Evolutionary conservation across 257 asterid species (phyloP), one percentile per base, ranked within the genome.

Genomic region (Agastache rugosa): DNA sequence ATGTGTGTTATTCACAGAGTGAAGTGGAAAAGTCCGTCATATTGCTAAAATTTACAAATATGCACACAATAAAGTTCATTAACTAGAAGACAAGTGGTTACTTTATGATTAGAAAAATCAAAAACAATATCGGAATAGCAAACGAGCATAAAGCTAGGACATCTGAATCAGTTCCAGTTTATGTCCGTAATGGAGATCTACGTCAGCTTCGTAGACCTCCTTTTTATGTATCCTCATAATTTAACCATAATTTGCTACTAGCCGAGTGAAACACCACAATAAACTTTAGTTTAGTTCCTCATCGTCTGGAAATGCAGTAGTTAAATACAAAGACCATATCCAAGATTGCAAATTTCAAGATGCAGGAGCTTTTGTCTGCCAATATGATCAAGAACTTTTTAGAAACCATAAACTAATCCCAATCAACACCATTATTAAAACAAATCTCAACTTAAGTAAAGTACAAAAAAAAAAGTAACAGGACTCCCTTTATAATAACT

Each of bases 251-350:
- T 1, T 35, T 14, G 53, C 34, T 35, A 61, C 4, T 37, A 50
- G 60, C 31, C 45, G 50, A 73, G 54, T 34, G 35, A 76, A 45
- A 17, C 12, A 23, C 15, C 37, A 16, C 56, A 31, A 61, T 37
- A 68, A 11, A 29, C 51, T 29, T 19, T 11, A 60, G 54, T 29
- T 19, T 11, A 60, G 54, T 42, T 23, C 14, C 65, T 8, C 42
- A 23, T 27, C 79, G 50, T 48, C 62, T 41, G 78, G 35, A 71
- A 63, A 66, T 77, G 77, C 62, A 79, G 51, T n/a, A 50, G 73
- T 16, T 25, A 31, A 61, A 81, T 31, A 71, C 17, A 14, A 61
- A 56, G 47, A 31, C 20, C 72, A 64, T 50, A 29, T 35, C 50
- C 61, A 68, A 73, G 55, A 16, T 39, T 47, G 54, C 78, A 69